Evolutionary conservation across 1,139 yeast species (phyloP), one percentile per base, ranked within the genome.

Genomic region (Debaryomyces sp.): DNA sequence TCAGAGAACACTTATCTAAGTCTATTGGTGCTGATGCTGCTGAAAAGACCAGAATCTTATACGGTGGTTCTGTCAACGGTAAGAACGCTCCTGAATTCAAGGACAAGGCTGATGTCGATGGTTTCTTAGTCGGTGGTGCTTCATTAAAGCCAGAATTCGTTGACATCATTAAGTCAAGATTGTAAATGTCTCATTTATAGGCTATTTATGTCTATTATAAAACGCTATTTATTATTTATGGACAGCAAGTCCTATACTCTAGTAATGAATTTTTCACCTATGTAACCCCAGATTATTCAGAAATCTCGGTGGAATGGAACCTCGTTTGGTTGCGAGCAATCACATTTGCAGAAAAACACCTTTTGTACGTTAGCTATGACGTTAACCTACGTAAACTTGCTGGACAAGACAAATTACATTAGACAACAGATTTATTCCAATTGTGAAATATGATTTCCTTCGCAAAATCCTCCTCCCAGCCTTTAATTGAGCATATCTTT

Each of bases 81-180:
- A 84, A 86, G 81, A 94, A 94, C 74, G 96, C 96, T 58, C 71
- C 79, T 50, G 85, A 94, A 58, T 92, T 95, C 83, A 89, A 87
- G 79, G 95, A 86, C 77, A 91, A 91, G 84, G 76, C 77, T 36
- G 97, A 94, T 68, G 95, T 94, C 59, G 99, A 94, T 68, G 99
- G 99, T 49, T 94, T 92, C 94, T 85, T 94, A 67, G 99, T 94
- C 64, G 99, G 99, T 68, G 99, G 99, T 79, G 99, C 99, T 68
- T 89, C 96, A 44, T 85, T 94, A 76, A 94, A 94, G 83, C 97
- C 99, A 58, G 99, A 94, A 80, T 94, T 94, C 69, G 85, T 90
- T 67, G 95, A 90, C 77, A 94, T 94, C 67, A 81, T 94, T 82
- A 94, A 87, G 80, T 89, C 96, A 52, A 88, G 96, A 85, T 77